Percentiles rank a stretch among this genome's conserved stretches.
These are phyloP conservation scores for Tilletia setariae DNA, from an alignment of 1,284 basidiomycete genomes.

Conservation along the genomic window DNA sequence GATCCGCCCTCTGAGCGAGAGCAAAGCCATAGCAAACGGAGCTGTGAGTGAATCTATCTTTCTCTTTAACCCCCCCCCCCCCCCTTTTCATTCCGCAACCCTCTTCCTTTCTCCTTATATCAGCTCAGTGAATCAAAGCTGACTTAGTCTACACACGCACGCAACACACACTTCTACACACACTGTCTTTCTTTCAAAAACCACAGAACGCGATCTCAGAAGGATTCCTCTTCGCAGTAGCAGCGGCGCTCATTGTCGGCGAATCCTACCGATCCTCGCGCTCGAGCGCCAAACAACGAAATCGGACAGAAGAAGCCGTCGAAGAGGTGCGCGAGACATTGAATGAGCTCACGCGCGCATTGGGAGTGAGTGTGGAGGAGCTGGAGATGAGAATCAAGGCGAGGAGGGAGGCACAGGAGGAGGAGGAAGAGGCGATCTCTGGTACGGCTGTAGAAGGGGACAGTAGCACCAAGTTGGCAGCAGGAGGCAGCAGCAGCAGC, in stretches of 20 bases:
- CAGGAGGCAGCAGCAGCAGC: too few species aligned
- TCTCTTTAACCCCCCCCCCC: neutral
- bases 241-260: slow-evolving; percentile 47
- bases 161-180: too few species aligned
- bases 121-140: too few species aligned
- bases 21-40: slow-evolving; percentile 28
- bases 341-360: slow-evolving; percentile 26
- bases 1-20: slow-evolving; percentile 50
- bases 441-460: neutral
- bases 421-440: neutral
- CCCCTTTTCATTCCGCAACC: slow-evolving; percentile 4
- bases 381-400: slow-evolving; percentile 15
- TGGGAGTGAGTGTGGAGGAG: slow-evolving; percentile 32
- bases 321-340: slow-evolving; percentile 33
- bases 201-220: slow-evolving; percentile 47
- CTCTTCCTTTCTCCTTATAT: slow-evolving; percentile 2
- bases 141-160: slow-evolving; percentile 22
- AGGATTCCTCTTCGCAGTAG: slow-evolving; percentile 50
- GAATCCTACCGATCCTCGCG: slow-evolving; percentile 46
- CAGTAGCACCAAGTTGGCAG: too few species aligned
- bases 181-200: too few species aligned
- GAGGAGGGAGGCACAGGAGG: slow-evolving; percentile 7
- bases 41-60: too few species aligned
- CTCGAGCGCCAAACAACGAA: slow-evolving; percentile 43
- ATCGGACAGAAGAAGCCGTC: slow-evolving; percentile 41